Evolutionary conservation across 495 filamentous ascomycete species (phyloP).

Genomic region (Penicillium malachiteum): DNA sequence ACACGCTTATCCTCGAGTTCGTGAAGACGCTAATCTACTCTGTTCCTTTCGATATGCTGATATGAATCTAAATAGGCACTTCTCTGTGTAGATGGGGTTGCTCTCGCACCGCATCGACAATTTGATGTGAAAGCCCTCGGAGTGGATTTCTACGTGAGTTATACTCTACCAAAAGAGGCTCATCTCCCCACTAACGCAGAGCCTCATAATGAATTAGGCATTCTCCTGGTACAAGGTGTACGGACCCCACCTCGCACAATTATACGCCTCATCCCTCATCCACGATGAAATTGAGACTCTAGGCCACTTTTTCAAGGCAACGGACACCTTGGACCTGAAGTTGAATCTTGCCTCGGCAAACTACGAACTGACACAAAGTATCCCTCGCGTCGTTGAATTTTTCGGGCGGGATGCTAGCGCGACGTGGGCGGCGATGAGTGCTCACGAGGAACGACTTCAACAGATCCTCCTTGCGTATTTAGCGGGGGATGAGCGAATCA

Average conservation of each 20-base stretch:
- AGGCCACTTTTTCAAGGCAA: slow-evolving; percentile 67
- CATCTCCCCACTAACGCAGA: neutral
- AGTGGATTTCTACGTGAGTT: slow-evolving; percentile 64
- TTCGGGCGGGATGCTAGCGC: slow-evolving; percentile 36
- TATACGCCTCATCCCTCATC: slow-evolving; percentile 55
- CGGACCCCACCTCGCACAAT: slow-evolving; percentile 66
- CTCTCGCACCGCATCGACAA: slow-evolving; percentile 65
- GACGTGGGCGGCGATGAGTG: slow-evolving; percentile 53
- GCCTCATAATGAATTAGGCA: neutral
- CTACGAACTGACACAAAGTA: slow-evolving; percentile 63
- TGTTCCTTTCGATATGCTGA: slow-evolving; percentile 33
- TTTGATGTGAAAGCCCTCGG: slow-evolving; percentile 64
- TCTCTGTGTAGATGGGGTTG: slow-evolving; percentile 60
- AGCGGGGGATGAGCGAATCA: slow-evolving; percentile 42
- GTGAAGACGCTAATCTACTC: neutral
- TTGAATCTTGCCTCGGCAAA: slow-evolving; percentile 62
- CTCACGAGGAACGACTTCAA: slow-evolving; percentile 63
- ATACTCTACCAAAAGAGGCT: neutral
- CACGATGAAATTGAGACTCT: slow-evolving; percentile 52
- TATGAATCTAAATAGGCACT: slow-evolving; percentile 32
- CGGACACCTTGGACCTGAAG: slow-evolving; percentile 56
- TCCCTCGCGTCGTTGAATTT: slow-evolving; percentile 58
- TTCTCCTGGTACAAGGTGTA: slow-evolving; percentile 55
- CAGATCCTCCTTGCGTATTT: slow-evolving; percentile 56
- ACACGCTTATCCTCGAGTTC: slow-evolving; percentile 40